Conservation (phyloP, 2,329 filamentous ascomycete species). For the Emydomyces testavorans region DNA sequence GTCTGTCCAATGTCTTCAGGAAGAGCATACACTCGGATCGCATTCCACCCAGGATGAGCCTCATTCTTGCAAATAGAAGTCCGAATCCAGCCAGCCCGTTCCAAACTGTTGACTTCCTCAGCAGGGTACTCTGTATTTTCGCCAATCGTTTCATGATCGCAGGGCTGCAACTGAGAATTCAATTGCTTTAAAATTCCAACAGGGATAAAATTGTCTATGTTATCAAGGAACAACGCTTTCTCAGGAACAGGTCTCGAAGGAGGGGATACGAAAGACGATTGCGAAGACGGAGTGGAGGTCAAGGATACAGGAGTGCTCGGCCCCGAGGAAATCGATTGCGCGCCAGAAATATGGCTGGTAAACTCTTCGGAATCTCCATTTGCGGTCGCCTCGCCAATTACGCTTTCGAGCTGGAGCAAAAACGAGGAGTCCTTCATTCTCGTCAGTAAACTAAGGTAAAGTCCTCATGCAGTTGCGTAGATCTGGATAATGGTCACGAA, state of each 20-base stretch:
- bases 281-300: not conserved
- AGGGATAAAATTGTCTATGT: conserved; percentile 22
- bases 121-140: conserved; percentile 16
- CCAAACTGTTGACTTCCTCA: conserved; percentile 21
- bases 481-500: not conserved
- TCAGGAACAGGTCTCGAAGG: conserved; percentile 5
- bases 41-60: conserved; percentile 16
- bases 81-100: conserved; percentile 30
- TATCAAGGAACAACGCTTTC: conserved; percentile 12
- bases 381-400: not conserved
- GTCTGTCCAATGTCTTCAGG: conserved; percentile 31
- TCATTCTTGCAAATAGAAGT: conserved; percentile 19
- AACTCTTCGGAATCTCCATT: not conserved
- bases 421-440: not conserved
- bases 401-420: conserved; percentile 1
- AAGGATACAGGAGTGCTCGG: not conserved
- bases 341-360: not conserved
- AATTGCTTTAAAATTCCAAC: conserved; percentile 24
- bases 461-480: not conserved
- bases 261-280: not conserved
- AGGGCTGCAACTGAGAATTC: not conserved
- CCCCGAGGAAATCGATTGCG: not conserved
- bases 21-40: conserved; percentile 31
- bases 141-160: not conserved
- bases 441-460: too few relatives aligned